Evolutionary conservation across 768 basidiomycete species (phyloP), one percentile per base, ranked within the genome.

Genomic region (Hydnum rufescens): DNA sequence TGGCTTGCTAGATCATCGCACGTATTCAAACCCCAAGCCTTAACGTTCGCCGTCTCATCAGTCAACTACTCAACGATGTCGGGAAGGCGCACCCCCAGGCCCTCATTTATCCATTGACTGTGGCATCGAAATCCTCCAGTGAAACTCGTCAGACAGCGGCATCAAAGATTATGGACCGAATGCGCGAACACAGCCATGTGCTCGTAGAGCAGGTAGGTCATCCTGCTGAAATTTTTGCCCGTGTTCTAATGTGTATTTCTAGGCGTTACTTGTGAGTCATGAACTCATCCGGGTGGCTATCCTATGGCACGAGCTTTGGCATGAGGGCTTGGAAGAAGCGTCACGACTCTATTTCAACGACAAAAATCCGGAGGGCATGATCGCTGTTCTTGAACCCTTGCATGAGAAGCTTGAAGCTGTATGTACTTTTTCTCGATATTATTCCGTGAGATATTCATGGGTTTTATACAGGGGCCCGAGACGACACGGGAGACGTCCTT

Each of bases 281-380:
- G 95, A 99, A 63, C 74, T 99, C 32, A 96, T 97, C 54, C 81
- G 95, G 19, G 87, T 97, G 4, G 93, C 95, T 4, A 97, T 99
- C 55, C 70, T 99, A 6, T 99, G 95, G 95, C 92, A 97, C 59
- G 95, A 99, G 64, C 70, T 90, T 57, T 99, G 95, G 95, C 90
- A 96, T 60, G 95, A 99, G 67, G 90, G 88, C 18, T 70, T 99
- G 22, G 95, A 99, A 67, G 95, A 99, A 65, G 95, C 95, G 4
- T 95, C 92, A 4, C 76, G 95, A 39, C 67, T 89, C 44, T 99
- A 90, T 68, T 99, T 92, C 71, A 90, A 87, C 5, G 95, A 97
- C 59, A 84, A 88, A 60, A 95, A 99, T 64, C 82, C 93, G 1
- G 84, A 88, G 54, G 95, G 85, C 4, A 99, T 99, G 95, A 95